These are phyloP conservation scores for Elsinoe perseae DNA, from an alignment of 2,329 filamentous ascomycete genomes.

Conservation along the genomic window DNA sequence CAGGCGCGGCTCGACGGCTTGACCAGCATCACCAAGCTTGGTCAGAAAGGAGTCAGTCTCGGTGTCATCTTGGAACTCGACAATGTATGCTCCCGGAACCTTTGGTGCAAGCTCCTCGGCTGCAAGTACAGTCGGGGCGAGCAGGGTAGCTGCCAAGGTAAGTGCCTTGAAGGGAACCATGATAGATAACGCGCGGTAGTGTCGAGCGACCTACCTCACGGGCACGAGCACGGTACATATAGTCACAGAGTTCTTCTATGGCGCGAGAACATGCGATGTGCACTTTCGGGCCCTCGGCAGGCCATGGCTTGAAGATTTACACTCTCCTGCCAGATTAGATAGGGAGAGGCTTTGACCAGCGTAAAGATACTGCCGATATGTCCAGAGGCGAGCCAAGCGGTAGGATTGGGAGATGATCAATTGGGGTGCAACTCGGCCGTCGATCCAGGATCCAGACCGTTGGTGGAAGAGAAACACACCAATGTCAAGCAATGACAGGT, in stretches of 20 bases:
- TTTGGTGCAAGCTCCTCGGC: conserved; percentile 8
- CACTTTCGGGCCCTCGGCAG: conserved; percentile 3
- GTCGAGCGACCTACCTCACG: not conserved
- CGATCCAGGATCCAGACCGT: not conserved
- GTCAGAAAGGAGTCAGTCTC: conserved; percentile 16
- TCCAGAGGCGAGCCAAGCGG: not conserved
- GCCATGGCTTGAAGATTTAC: not conserved
- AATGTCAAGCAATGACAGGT: not conserved
- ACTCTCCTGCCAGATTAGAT: conserved; percentile 6
- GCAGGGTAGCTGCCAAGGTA: conserved; percentile 2
- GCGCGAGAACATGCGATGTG: not conserved
- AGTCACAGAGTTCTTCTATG: not conserved
- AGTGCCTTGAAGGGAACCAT: conserved; percentile 8
- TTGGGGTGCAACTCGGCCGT: not conserved
- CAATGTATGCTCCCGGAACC: conserved; percentile 22
- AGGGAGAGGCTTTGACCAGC: not conserved
- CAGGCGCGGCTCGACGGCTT: conserved; percentile 21
- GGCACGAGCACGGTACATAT: not conserved
- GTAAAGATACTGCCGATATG: not conserved
- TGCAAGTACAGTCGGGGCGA: not conserved
- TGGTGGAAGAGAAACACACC: not conserved
- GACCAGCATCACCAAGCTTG: conserved; percentile 17
- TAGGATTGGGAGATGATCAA: not conserved
- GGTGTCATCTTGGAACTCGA: conserved; percentile 20
- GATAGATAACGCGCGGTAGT: not conserved